A percentile compares a stretch with the other conserved stretches of the same genome.
Evolutionary conservation across 495 filamentous ascomycete species (phyloP).

Genomic region (Pyrenopolyporus hunteri): DNA sequence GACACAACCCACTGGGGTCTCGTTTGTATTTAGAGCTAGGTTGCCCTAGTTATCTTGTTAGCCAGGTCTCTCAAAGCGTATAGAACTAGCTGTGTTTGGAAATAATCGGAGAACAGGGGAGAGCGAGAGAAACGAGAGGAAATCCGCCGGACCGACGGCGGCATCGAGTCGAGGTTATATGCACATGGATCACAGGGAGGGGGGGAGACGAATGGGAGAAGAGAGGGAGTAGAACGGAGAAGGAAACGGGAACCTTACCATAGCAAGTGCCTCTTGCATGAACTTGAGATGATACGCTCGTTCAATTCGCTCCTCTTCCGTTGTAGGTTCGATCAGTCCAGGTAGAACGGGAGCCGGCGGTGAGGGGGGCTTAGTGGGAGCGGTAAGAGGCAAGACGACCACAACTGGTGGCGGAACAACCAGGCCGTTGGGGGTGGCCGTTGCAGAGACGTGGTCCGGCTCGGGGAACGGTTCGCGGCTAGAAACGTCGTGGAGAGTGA

Average conservation of each 20-base stretch:
- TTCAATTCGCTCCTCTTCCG: constrained; percentile 37
- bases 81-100: neutral
- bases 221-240: neutral
- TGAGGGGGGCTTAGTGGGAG: neutral
- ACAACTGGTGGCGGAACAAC: constrained; percentile 18
- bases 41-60: constrained; percentile 63
- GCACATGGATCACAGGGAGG: too few relatives aligned
- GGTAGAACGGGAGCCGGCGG: constrained; percentile 18
- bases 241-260: constrained; percentile 56
- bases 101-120: neutral
- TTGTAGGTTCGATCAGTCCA: constrained; percentile 38
- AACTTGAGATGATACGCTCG: constrained; percentile 58
- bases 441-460: neutral
- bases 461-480: neutral
- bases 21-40: constrained; percentile 77
- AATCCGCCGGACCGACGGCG: too few relatives aligned
- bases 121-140: too few relatives aligned
- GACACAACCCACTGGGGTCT: constrained; percentile 96
- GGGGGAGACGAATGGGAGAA: constrained; percentile 1
- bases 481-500: constrained; percentile 23
- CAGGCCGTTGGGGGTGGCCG: constrained; percentile 9
- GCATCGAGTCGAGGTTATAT: neutral
- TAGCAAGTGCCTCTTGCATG: constrained; percentile 73
- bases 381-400: constrained; percentile 28
- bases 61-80: constrained; percentile 2